Conservation (phyloP, 495 filamentous ascomycete genomes). For the Aspergillus bridgeri region DNA sequence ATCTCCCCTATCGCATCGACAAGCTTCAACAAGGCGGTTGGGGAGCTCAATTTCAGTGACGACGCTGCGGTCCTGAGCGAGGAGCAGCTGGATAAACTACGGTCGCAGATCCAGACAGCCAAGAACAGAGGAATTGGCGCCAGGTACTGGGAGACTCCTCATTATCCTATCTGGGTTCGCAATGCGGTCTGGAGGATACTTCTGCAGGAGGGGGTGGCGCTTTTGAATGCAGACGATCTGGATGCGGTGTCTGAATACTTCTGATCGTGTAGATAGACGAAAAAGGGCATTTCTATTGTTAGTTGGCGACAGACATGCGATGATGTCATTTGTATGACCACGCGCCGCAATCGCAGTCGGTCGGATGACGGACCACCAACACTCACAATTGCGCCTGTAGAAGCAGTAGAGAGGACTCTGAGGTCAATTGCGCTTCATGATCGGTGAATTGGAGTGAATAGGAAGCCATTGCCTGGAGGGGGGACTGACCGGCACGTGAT, state of each 20-base stretch:
- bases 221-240: conserved; percentile 79
- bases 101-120: conserved; percentile 59
- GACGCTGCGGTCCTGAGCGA: conserved; percentile 30
- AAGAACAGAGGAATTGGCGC: conserved; percentile 60
- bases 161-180: conserved; percentile 60
- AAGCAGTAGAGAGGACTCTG: background rate
- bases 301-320: background rate
- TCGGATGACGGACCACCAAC: background rate
- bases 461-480: background rate
- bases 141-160: conserved; percentile 72
- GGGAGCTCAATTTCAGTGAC: conserved; percentile 28
- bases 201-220: conserved; percentile 61
- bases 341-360: background rate
- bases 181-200: conserved; percentile 69
- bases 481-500: conserved; percentile 19
- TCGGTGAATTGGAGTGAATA: background rate
- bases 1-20: conserved; percentile 54
- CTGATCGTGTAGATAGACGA: conserved; percentile 4
- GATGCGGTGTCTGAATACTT: conserved; percentile 47
- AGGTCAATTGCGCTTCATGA: background rate
- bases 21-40: conserved; percentile 39
- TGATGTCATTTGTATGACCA: background rate
- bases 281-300: background rate
- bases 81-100: conserved; percentile 56
- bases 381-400: background rate